Base-by-base conservation (phyloP, 2,329 filamentous ascomycete genomes). In the Fusarium torulosum region DNA sequence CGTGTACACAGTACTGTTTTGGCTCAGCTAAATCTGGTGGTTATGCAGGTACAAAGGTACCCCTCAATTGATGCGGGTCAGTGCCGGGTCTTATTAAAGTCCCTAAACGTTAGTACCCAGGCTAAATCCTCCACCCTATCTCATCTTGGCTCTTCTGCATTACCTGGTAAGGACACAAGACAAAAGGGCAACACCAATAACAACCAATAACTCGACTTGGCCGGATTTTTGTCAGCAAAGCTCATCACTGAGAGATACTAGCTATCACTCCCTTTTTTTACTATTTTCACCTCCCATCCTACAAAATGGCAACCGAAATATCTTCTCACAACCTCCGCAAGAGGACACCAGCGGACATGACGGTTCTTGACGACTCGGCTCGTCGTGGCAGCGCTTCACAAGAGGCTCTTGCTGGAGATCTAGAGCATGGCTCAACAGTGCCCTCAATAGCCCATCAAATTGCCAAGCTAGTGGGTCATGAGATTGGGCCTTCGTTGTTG, bases 401-500 rank as follows among this genome's bases (percentile, higher is more conserved):
- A 33, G 63, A 57, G 42, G 21, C 59, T 38, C n/a, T 35, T 19
- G 27, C 44, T 25, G 42, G 46, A 9, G 67, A 69, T 35, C 49
- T 66, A 41, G 69, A 71, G 59, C 61, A 55, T 25, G 58, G 60
- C 17, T 47, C 69, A 14, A 42, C 53, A 15, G 35, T 19, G 35
- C 42, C 54, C 42, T 66, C 70, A 13, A 53, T 72, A 50, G 61
- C 66, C 20, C 67, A 72, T 43, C 62, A 58, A n/a, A 62, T 72
- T 52, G 71, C 72, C 21, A 70, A 54, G 23, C 53, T 70, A n/a
- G 52, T 72, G 52, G 60, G 59, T 40, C 33, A 52, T 23, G 72
- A 74, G 59, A 65, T 70, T 44, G 75, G 70, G 6, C 74, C 76
- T 7, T 74, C 76, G 27, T 49, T 79, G 85, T 78, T 92, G 37